Evolutionary conservation across 2,329 filamentous ascomycete genomes (phyloP).

Genomic region (Alternaria rosae): DNA sequence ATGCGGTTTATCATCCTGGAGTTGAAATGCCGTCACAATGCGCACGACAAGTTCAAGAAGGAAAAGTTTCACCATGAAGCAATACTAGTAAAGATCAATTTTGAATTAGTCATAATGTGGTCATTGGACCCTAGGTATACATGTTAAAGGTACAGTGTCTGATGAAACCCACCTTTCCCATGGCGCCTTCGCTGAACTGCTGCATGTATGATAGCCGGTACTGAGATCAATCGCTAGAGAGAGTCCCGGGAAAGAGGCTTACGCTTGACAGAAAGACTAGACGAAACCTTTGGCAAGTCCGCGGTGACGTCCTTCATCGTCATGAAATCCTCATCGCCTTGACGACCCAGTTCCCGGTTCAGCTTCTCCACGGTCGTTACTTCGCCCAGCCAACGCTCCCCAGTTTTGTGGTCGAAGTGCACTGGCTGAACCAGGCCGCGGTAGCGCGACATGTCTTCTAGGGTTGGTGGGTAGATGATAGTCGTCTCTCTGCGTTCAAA

Average conservation of each 20-base stretch:
- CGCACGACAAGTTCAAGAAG: background rate
- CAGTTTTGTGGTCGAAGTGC: slow-evolving; percentile 42
- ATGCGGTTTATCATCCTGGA: background rate
- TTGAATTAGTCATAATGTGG: background rate
- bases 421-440: slow-evolving; percentile 37
- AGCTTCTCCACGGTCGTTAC: slow-evolving; percentile 32
- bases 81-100: background rate
- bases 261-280: slow-evolving; percentile 16
- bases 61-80: background rate
- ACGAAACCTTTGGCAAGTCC: slow-evolving; percentile 16
- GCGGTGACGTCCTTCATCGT: slow-evolving; percentile 18
- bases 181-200: slow-evolving; percentile 1
- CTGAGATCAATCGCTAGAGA: background rate
- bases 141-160: slow-evolving; percentile 1
- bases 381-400: slow-evolving; percentile 33
- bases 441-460: slow-evolving; percentile 46
- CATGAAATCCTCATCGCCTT: slow-evolving; percentile 11
- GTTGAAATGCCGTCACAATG: background rate
- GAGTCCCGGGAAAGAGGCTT: slow-evolving; percentile 20
- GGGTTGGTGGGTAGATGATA: slow-evolving; percentile 55
- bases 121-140: slow-evolving; percentile 1
- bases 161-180: background rate
- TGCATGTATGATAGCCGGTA: background rate
- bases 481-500: slow-evolving; percentile 53
- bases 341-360: slow-evolving; percentile 13